These are phyloP conservation scores for Microcyclospora tardicrescens DNA, from an alignment of 2,329 filamentous ascomycete genomes.

Conservation along the genomic window DNA sequence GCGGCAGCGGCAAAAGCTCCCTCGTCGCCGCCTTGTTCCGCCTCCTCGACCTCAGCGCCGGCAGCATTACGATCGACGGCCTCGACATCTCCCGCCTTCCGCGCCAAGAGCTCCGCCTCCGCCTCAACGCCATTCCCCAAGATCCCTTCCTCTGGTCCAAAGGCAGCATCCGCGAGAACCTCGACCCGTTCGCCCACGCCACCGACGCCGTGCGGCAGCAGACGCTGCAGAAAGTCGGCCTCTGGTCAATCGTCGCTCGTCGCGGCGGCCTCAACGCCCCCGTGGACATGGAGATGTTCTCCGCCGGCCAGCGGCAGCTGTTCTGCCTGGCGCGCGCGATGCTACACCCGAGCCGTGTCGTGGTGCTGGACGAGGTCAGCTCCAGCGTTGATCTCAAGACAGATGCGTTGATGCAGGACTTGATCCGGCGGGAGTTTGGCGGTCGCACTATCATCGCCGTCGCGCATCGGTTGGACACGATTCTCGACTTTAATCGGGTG, in stretches of 20 bases:
- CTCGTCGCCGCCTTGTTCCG: conserved; percentile 29
- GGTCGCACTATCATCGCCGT: neutral
- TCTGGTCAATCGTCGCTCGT: conserved; percentile 10
- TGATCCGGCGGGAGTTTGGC: neutral
- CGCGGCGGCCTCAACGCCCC: conserved; percentile 29
- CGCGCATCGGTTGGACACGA: neutral
- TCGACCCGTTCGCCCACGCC: conserved; percentile 6
- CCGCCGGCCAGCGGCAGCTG: conserved; percentile 39
- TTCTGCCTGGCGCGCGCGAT: conserved; percentile 48
- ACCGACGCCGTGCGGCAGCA: conserved; percentile 7
- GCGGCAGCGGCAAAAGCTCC: conserved; percentile 30
- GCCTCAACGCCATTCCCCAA: conserved; percentile 41
- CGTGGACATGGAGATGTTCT: neutral
- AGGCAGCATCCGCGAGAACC: conserved; percentile 19
- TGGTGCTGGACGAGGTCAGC: neutral
- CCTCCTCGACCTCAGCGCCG: conserved; percentile 25
- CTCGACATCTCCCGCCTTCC: conserved; percentile 23
- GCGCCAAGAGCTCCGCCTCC: conserved; percentile 32
- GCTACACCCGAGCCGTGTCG: neutral
- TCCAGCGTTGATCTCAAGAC: neutral
- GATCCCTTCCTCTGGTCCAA: conserved; percentile 34
- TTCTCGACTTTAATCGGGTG: conserved; percentile 36
- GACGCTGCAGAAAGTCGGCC: conserved; percentile 9
- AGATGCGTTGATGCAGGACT: neutral
- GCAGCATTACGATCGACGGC: conserved; percentile 35